Percentiles rank a stretch among this genome's conserved stretches.
Evolutionary conservation across 2,329 filamentous ascomycete species (phyloP).

Genomic region (Colletotrichum acutatum): DNA sequence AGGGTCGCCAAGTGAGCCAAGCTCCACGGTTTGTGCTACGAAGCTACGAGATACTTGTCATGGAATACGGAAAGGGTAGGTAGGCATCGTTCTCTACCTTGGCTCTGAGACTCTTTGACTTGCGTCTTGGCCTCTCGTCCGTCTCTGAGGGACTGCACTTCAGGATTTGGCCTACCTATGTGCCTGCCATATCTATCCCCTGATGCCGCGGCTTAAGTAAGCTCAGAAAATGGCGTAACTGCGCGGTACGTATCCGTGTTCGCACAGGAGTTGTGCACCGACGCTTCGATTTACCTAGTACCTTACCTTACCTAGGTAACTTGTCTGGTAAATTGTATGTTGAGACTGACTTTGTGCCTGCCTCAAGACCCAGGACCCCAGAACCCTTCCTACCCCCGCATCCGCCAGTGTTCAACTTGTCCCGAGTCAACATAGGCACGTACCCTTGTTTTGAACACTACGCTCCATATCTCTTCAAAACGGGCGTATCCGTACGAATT

Average conservation of each 20-base stretch:
- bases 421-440: not conserved
- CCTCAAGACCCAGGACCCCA: not conserved
- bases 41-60: not conserved
- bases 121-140: not conserved
- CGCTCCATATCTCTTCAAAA: not conserved
- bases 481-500: not conserved
- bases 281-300: no score
- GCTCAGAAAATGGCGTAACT: not conserved
- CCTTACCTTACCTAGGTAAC: no score
- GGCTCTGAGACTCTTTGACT: not conserved
- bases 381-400: not conserved
- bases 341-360: not conserved
- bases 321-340: no score
- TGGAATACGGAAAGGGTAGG: not conserved
- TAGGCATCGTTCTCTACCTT: not conserved
- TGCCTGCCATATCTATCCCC: no score
- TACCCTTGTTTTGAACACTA: not conserved
- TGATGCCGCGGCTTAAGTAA: not conserved
- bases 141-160: no score
- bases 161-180: no score
- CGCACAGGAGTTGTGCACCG: no score
- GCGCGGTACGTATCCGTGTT: not conserved
- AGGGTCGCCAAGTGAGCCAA: conserved; percentile 8
- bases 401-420: not conserved
- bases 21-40: not conserved